These are phyloP conservation scores for Phytopythium montanum DNA, from an alignment of 352 stramenopile genomes.

Conservation along the genomic window DNA sequence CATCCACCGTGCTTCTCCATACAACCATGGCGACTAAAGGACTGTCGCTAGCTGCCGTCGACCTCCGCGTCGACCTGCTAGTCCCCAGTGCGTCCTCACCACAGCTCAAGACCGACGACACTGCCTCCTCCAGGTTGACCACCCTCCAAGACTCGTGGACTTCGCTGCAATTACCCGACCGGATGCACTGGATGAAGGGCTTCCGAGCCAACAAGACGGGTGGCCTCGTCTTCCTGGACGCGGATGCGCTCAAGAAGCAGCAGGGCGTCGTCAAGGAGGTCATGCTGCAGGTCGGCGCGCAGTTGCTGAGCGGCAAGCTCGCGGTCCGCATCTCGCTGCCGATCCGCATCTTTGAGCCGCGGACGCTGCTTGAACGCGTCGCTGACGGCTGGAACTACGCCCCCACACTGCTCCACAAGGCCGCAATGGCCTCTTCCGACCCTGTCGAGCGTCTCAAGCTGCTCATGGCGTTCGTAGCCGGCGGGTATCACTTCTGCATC, in stretches of 20 bases:
- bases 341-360: constrained; percentile 74
- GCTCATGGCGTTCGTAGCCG: constrained; percentile 64
- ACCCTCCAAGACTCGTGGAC: constrained; percentile 38
- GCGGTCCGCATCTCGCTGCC: constrained; percentile 68
- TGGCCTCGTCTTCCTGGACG: constrained; percentile 59
- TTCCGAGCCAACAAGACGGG: constrained; percentile 77
- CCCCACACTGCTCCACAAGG: constrained; percentile 71
- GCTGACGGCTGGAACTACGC: constrained; percentile 75
- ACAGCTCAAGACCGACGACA: constrained; percentile 18
- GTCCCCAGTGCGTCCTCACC: constrained; percentile 40
- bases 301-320: constrained; percentile 64
- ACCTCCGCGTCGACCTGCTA: constrained; percentile 52
- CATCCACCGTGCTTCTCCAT: neutral
- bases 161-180: constrained; percentile 43
- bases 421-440: constrained; percentile 37
- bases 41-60: constrained; percentile 40
- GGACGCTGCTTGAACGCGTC: constrained; percentile 69
- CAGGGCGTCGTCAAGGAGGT: constrained; percentile 80
- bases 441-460: constrained; percentile 67
- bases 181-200: constrained; percentile 48
- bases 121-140: constrained; percentile 7
- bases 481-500: constrained; percentile 68
- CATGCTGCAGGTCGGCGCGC: constrained; percentile 69
- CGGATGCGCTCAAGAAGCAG: constrained; percentile 71
- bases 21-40: neutral